Base-by-base conservation (phyloP, 306 rosid genomes). In the Notholithocarpus densiflorus region DNA sequence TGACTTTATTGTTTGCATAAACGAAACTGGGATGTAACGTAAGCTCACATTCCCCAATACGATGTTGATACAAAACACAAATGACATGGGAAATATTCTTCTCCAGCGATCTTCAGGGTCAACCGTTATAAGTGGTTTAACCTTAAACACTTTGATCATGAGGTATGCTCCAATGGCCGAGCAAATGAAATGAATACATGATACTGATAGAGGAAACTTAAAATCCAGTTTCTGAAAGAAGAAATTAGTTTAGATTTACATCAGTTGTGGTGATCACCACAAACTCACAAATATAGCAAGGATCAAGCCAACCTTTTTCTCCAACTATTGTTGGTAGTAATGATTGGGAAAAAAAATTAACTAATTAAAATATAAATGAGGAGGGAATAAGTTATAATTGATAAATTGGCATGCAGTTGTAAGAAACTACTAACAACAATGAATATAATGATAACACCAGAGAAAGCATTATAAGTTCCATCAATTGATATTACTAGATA, bases 11-110 rank as follows among this genome's bases (percentile, higher is more conserved):
- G 98, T 94, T 91, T 94, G 98, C 98, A 95, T 95, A 84, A 95
- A 95, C 56, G 98, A 95, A 80, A 95, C 98, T 66, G 98, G 98
- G 82, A 95, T 92, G 88, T 95, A 95, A 43, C 98, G 89, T 27
- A 95, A 74, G 86, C 98, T 95, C 74, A 95, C 98, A 80, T 95
- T 95, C 78, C 98, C 98, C 88, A 95, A 77, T 34, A 95, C 97
- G 75, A 95, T 94, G 86, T 94, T 94, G 68, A 94, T 92, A 59
- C 98, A 94, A 81, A 94, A 94, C 79, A 94, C 98, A 68, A 95
- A 92, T n/a, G 98, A 95, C 98, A 95, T 95, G 6, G 98, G 98
- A 79, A 95, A 95, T 73, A 95, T 95, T 87, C 98, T 92, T 82
- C 84, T 90, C 98, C 93, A 92, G 79, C 95, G 95, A 89, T 92